These are phyloP conservation scores for Cyphellophora europaea DNA, from an alignment of 2,329 filamentous ascomycete species.

Conservation along the genomic window DNA sequence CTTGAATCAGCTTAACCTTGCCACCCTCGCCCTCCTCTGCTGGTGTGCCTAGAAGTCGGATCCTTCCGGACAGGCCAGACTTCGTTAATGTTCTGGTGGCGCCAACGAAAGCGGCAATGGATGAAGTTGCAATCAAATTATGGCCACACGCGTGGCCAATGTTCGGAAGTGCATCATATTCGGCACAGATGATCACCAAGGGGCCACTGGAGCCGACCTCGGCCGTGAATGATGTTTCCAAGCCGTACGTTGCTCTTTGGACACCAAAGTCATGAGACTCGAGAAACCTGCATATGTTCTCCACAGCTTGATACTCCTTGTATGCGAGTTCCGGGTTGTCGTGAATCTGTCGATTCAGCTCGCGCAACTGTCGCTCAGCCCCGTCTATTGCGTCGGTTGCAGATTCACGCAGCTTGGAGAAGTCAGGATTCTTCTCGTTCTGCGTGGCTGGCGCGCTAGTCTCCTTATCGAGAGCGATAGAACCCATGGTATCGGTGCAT, in stretches of 20 bases:
- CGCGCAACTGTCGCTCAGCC: no score
- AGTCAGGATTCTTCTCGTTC: no score
- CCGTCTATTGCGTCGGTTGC: no score
- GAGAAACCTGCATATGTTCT: slow-evolving; percentile 38
- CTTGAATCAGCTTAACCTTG: slow-evolving; percentile 32
- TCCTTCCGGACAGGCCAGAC: slow-evolving; percentile 18
- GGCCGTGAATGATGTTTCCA: slow-evolving; percentile 44
- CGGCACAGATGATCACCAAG: slow-evolving; percentile 28
- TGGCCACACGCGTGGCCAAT: slow-evolving; percentile 34
- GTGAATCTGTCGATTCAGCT: slow-evolving; percentile 22
- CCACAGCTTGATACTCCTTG: slow-evolving; percentile 43
- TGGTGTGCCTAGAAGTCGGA: slow-evolving; percentile 29
- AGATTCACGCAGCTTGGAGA: no score
- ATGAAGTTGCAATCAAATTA: slow-evolving; percentile 28
- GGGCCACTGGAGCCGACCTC: slow-evolving; percentile 31
- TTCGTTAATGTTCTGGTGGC: slow-evolving; percentile 22
- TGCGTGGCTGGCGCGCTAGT: no score
- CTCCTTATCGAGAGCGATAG: no score
- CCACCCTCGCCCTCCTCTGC: slow-evolving; percentile 31
- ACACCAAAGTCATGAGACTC: slow-evolving; percentile 37
- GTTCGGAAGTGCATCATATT: slow-evolving; percentile 33
- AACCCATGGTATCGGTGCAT: no score
- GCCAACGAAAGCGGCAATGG: slow-evolving; percentile 26
- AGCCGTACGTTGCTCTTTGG: slow-evolving; percentile 40
- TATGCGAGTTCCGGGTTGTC: slow-evolving; percentile 44